A percentile compares a stretch with the other conserved stretches of the same genome.
Evolutionary conservation across 2,329 filamentous ascomycete species (phyloP).

Genomic region (Aspergillus ustus): DNA sequence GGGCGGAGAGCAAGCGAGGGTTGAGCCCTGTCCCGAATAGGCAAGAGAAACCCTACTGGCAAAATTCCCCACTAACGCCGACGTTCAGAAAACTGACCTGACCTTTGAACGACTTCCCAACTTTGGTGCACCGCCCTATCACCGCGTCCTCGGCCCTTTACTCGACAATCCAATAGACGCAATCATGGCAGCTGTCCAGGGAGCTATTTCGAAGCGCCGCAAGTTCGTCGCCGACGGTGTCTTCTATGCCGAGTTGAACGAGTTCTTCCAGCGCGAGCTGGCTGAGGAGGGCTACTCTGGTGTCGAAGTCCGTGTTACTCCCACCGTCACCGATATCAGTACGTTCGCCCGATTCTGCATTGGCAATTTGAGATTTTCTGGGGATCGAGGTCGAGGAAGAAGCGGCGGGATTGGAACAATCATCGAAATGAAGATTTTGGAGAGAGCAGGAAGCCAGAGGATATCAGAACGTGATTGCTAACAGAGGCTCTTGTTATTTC

Average conservation of each 20-base stretch:
- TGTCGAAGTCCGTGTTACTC: constrained; percentile 99
- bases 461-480: constrained; percentile 34
- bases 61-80: constrained; percentile 47
- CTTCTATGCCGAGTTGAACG: constrained; percentile 99
- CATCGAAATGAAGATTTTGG: constrained; percentile 11
- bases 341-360: constrained; percentile 39
- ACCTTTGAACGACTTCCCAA: constrained; percentile 37
- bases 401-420: constrained; percentile 10
- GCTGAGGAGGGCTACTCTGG: constrained; percentile 99
- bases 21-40: constrained; percentile 46
- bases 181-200: constrained; percentile 57
- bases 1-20: constrained; percentile 40
- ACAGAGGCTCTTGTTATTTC: constrained; percentile 35
- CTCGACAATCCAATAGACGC: constrained; percentile 44
- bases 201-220: constrained; percentile 58
- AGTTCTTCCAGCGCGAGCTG: constrained; percentile 99
- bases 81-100: constrained; percentile 38
- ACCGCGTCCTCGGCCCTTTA: constrained; percentile 39
- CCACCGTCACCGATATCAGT: constrained; percentile 99
- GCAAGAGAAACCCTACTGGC: constrained; percentile 37
- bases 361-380: constrained; percentile 23
- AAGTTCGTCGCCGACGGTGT: constrained; percentile 97
- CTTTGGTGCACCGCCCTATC: constrained; percentile 31
- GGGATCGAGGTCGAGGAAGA: constrained; percentile 17
- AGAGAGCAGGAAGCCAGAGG: constrained; percentile 1